Base-by-base conservation (phyloP, 2,329 filamentous ascomycete species). In the Penicillium brasilianum region DNA sequence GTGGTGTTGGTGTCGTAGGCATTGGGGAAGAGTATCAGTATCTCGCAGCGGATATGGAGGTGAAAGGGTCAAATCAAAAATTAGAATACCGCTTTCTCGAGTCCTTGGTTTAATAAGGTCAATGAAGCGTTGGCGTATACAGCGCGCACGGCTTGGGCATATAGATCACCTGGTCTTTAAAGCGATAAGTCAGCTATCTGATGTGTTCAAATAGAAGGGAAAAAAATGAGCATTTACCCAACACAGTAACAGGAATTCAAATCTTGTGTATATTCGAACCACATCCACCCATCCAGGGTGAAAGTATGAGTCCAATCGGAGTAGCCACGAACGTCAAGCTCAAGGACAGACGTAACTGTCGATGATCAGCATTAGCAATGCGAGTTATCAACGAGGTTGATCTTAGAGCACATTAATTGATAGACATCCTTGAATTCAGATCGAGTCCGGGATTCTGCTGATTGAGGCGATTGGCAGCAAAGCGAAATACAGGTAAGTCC, bases 301-400 rank as follows among this genome's bases (percentile, higher is more conserved):
- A 70, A 70, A 5, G 63, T 64, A 41, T 67, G 57, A 20, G 66
- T 68, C 67, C 68, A 70, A 20, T 67, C 56, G 4, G 68, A 70
- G 34, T 57, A 63, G 1, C 59, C 54, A 28, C 66, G 68, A 4
- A 56, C 60, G 39, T 67, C 69, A 1, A 69, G 59, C 53, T 70
- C 68, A 49, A 65, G 69, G 4, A 60, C 58, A 2, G 64, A 58
- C 66, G 69, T 67, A 13, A 59, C 68, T 70, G 30, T 13, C 16
- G 16, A 13, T 2, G 6, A 22, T 53, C 43, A 60, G 51, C 13
- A 6, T 25, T 37, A 30, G 18, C 8, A 25, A 48, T 18, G 32
- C 16, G 9, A 25, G n/a, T 9, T 16, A 18, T 14, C 8, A 18
- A 14, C 20, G 6, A 4, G 32, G 8, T 36, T 18, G 7, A 25